Base-by-base conservation (phyloP, 306 rosid genomes). In the Prunus fruticosa region DNA sequence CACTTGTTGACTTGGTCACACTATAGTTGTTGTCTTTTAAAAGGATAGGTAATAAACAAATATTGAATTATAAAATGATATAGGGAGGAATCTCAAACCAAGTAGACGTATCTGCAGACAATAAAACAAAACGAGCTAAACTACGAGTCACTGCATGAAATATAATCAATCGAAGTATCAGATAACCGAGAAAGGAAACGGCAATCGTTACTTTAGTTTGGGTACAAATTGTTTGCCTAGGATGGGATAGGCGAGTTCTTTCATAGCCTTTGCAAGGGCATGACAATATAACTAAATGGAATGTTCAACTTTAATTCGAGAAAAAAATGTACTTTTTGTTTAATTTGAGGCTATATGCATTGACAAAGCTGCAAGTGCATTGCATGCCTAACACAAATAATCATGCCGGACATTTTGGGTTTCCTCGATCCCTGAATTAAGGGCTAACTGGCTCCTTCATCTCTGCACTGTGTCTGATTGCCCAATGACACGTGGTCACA, bases 391-490 rank as follows among this genome's bases (percentile, higher is more conserved):
- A 5, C n/a, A 45, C 19, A 73, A 16, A 7, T 30, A 61, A 73
- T 73, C 77, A 73, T 46, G 69, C 47, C 69, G 69, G 47, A 73
- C 47, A 61, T 25, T 61, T 28, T 61, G 69, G 77, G 69, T 47
- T 60, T 25, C 43, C 38, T 46, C 27, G 60, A 61, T 61, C 69
- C 69, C 47, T 73, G 69, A 62, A 73, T 73, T 49, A 73, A 73
- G 69, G 77, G 71, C 49, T 22, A 20, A 73, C 56, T 18, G 9
- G 45, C 60, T 23, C 73, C 58, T 41, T 43, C 67, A 43, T 43
- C 56, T 43, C 25, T 58, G 76, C 43, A 73, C 67, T 43, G 76
- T 45, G 14, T 73, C 77, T 74, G 19, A 11, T 18, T 45, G 77
- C n/a, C 52, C n/a, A 11, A 73, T 18, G 57, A 43, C 68, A 25